These are phyloP conservation scores for barrel medic (Medicago truncatula) DNA, from an alignment of 306 rosid species.

Conservation along the genomic window DNA sequence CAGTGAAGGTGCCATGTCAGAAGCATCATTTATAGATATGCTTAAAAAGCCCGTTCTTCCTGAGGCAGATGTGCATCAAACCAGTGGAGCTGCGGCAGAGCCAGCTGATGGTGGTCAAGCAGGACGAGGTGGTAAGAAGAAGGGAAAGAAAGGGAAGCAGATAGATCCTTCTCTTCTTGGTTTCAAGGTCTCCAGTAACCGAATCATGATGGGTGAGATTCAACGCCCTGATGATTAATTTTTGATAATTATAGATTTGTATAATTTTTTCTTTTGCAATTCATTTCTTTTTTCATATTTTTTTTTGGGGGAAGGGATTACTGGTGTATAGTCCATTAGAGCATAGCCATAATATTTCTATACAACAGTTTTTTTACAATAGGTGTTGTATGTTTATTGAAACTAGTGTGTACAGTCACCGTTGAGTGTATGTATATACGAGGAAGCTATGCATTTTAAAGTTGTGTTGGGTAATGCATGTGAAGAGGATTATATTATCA, in stretches of 20 bases:
- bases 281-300: background rate
- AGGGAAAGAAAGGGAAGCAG: constrained; percentile 81
- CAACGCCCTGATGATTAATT: constrained; percentile 67
- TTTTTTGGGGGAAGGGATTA: constrained; percentile 23
- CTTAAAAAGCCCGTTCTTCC: constrained; percentile 61
- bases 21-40: constrained; percentile 76
- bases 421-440: constrained; percentile 58
- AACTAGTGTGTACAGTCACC: constrained; percentile 46
- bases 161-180: constrained; percentile 83
- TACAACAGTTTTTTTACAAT: constrained; percentile 40
- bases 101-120: constrained; percentile 56
- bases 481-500: constrained; percentile 9
- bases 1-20: constrained; percentile 64
- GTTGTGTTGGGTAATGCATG: constrained; percentile 36
- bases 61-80: constrained; percentile 57
- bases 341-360: constrained; percentile 44
- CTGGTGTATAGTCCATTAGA: constrained; percentile 53
- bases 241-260: constrained; percentile 35
- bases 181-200: constrained; percentile 74
- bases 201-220: constrained; percentile 82
- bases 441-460: constrained; percentile 42
- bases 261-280: constrained; percentile 6
- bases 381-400: constrained; percentile 37
- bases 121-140: constrained; percentile 67
- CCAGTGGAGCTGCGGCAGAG: constrained; percentile 48